Base-by-base conservation (phyloP, 495 filamentous ascomycete species). In the Lophiotrema nucula region DNA sequence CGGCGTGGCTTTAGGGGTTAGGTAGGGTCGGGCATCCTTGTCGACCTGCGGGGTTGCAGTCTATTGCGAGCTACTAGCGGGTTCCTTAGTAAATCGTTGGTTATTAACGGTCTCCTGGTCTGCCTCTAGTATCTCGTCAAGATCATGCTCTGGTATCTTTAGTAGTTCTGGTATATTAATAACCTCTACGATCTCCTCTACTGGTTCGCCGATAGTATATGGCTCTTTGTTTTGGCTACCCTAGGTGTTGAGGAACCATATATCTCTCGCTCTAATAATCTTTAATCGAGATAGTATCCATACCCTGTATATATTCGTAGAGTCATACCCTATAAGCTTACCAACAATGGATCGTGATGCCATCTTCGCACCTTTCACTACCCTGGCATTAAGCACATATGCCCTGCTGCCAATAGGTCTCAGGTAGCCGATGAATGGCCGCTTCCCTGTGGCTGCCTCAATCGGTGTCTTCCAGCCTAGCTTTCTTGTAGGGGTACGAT, bases 391-490 rank as follows among this genome's bases (percentile, higher is more conserved):
- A 11, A 52, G 28, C 8, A 25, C 22, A 25, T 53, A 64, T 13
- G 60, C 61, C 23, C 39, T 15, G 27, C 22, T 49, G 16, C 61
- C 42, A 21, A 50, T 24, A 2, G 47, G 12, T 13, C 39, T 3
- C 15, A 62, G 31, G 37, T 65, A 43, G 16, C 49, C 26, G 21
- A 61, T 28, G 4, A 16, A 19, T 2, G 50, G 57, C 41, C 51
- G 54, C 15, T 10, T 10, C 0, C 21, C 38, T 2, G 35, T 21
- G 2, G 60, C 44, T 3, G 25, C 38, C 38, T 67, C 23, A 38
- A 39, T 28, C n/a, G 27, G 62, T 19, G 62, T 64, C 23, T 21
- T 54, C 64, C 62, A 67, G n/a, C 35, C 25, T 2, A 60, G 18
- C 2, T 6, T 18, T 41, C 51, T 15, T 23, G 26, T 60, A 18